Evolutionary conservation across 2,329 filamentous ascomycete genomes (phyloP).

Genomic region (Talaromyces sp.): DNA sequence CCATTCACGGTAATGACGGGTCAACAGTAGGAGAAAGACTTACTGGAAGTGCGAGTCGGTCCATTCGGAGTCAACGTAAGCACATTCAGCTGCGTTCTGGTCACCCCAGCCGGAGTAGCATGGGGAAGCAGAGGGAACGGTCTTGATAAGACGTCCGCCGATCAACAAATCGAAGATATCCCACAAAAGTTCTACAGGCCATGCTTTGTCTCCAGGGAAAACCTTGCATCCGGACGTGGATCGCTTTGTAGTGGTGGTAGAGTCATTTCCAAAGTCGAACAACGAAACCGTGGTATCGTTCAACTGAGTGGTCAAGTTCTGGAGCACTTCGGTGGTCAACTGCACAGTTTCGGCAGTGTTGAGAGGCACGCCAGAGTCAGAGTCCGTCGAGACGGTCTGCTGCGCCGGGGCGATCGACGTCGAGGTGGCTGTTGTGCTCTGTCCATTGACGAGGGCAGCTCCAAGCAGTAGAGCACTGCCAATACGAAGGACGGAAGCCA

Average conservation of each 20-base stretch:
- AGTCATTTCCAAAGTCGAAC: constrained; percentile 25
- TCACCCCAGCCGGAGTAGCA: constrained; percentile 44
- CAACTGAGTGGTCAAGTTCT: constrained; percentile 13
- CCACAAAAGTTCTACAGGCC: constrained; percentile 49
- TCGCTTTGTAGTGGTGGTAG: neutral
- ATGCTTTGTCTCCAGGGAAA: constrained; percentile 49
- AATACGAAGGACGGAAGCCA: constrained; percentile 12
- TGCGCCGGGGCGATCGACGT: constrained; percentile 19
- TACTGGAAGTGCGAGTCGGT: constrained; percentile 10
- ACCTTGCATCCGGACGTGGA: constrained; percentile 24
- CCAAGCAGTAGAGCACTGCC: constrained; percentile 17
- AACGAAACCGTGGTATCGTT: constrained; percentile 20
- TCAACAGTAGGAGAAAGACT: neutral
- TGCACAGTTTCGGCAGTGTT: constrained; percentile 28
- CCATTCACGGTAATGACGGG: neutral
- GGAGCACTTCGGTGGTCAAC: constrained; percentile 25
- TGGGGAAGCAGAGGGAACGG: constrained; percentile 47
- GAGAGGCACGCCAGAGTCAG: constrained; percentile 22
- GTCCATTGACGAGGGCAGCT: constrained; percentile 20
- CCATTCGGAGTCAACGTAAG: neutral
- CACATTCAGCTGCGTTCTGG: constrained; percentile 2
- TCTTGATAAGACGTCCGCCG: constrained; percentile 47
- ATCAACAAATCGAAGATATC: constrained; percentile 47
- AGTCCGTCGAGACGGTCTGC: constrained; percentile 18
- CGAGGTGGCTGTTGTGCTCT: constrained; percentile 1